Conservation (phyloP, 768 basidiomycete species). For the Leccinum disarticulatum region DNA sequence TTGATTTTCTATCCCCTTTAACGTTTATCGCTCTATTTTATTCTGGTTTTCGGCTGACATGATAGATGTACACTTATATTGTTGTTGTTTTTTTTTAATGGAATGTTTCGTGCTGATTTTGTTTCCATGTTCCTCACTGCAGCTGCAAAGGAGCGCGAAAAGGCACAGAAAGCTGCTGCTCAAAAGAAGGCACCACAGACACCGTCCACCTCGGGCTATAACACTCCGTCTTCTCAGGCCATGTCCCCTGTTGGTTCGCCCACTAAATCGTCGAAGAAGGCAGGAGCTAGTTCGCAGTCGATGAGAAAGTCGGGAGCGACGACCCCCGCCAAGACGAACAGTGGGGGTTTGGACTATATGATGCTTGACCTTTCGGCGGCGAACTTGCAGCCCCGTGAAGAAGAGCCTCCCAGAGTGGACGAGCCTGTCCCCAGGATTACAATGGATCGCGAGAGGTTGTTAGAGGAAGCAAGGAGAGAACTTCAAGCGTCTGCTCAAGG, state of each 20-base stretch:
- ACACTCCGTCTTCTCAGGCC: constrained; percentile 43
- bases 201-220: constrained; percentile 39
- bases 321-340: constrained; percentile 39
- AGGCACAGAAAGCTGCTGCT: constrained; percentile 55
- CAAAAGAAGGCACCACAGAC: constrained; percentile 41
- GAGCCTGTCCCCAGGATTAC: constrained; percentile 62
- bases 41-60: constrained; percentile 18
- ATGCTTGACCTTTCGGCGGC: constrained; percentile 73
- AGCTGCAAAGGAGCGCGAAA: constrained; percentile 83
- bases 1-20: not conserved
- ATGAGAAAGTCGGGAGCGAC: constrained; percentile 41
- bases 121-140: constrained; percentile 35
- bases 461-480: constrained; percentile 71
- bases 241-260: constrained; percentile 43
- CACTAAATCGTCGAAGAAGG: constrained; percentile 44
- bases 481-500: constrained; percentile 48
- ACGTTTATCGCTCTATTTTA: constrained; percentile 19
- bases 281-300: constrained; percentile 28
- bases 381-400: constrained; percentile 56
- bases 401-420: constrained; percentile 35
- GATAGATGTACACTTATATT: constrained; percentile 30
- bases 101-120: constrained; percentile 40
- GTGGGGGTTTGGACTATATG: constrained; percentile 48
- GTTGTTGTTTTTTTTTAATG: constrained; percentile 33
- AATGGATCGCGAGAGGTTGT: constrained; percentile 74